These are phyloP conservation scores for Curvularia sp. DNA, from an alignment of 2,329 filamentous ascomycete species.

Conservation along the genomic window DNA sequence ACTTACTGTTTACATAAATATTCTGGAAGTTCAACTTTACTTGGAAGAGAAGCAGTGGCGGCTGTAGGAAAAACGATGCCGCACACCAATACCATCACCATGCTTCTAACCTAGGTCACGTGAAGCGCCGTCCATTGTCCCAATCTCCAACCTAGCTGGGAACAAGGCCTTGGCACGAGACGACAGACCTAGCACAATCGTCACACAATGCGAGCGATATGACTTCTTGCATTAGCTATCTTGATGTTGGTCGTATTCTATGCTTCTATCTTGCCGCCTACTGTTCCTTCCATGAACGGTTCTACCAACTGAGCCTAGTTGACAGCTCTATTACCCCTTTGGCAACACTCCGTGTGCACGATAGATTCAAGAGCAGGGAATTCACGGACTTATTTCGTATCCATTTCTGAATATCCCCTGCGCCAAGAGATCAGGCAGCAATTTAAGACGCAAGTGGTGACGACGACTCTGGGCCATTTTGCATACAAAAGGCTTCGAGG, in stretches of 20 bases:
- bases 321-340: too few relatives aligned
- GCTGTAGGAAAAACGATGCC: too few relatives aligned
- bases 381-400: neutral
- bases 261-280: neutral
- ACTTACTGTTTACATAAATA: too few relatives aligned
- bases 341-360: neutral
- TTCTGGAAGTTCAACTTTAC: too few relatives aligned
- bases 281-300: neutral
- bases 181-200: too few relatives aligned
- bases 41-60: too few relatives aligned
- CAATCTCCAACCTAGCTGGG: too few relatives aligned
- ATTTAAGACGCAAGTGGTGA: neutral
- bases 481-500: neutral
- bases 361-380: neutral
- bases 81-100: too few relatives aligned
- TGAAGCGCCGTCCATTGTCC: too few relatives aligned
- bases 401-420: neutral
- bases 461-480: neutral
- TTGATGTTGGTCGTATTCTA: neutral
- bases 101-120: too few relatives aligned
- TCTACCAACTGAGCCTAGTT: neutral
- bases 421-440: neutral
- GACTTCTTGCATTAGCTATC: neutral
- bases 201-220: too few relatives aligned
- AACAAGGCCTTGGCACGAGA: too few relatives aligned